Conservation (phyloP, 2,329 filamentous ascomycete species). For the Colletotrichum caudatum region DNA sequence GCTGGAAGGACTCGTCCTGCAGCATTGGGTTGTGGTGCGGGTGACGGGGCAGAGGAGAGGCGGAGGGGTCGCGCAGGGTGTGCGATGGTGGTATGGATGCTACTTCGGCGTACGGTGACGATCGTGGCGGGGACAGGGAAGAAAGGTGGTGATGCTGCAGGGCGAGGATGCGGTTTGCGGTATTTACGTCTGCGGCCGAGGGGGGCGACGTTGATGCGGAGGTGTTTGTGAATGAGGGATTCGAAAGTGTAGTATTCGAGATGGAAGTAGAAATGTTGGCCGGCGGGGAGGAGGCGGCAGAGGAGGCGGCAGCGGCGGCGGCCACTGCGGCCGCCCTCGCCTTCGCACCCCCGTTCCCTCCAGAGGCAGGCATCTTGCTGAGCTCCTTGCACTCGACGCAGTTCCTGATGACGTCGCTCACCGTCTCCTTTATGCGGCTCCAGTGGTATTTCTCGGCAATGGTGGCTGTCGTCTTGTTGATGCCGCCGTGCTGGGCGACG, state of each 20-base stretch:
- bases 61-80: conserved; percentile 49
- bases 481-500: conserved; percentile 82
- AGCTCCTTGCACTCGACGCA: conserved; percentile 90
- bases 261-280: conserved; percentile 11
- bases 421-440: conserved; percentile 98
- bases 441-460: conserved; percentile 97
- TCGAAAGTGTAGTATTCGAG: conserved; percentile 15
- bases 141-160: conserved; percentile 45
- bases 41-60: conserved; percentile 44
- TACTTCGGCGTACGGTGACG: conserved; percentile 62
- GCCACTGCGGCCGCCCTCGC: conserved; percentile 19
- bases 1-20: conserved; percentile 58
- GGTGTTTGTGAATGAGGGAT: conserved; percentile 6
- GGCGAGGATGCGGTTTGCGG: conserved; percentile 36
- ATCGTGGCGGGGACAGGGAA: conserved; percentile 44
- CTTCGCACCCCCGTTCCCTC: conserved; percentile 23
- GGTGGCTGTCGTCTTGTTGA: conserved; percentile 96
- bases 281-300: conserved; percentile 4
- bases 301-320: conserved; percentile 9
- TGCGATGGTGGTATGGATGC: conserved; percentile 56
- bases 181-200: conserved; percentile 36
- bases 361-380: conserved; percentile 63
- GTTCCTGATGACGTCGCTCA: conserved; percentile 92
- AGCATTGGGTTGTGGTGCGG: conserved; percentile 52
- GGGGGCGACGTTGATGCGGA: conserved; percentile 15